These are phyloP conservation scores for Globisporangium splendens DNA, from an alignment of 352 stramenopile species.

Conservation along the genomic window DNA sequence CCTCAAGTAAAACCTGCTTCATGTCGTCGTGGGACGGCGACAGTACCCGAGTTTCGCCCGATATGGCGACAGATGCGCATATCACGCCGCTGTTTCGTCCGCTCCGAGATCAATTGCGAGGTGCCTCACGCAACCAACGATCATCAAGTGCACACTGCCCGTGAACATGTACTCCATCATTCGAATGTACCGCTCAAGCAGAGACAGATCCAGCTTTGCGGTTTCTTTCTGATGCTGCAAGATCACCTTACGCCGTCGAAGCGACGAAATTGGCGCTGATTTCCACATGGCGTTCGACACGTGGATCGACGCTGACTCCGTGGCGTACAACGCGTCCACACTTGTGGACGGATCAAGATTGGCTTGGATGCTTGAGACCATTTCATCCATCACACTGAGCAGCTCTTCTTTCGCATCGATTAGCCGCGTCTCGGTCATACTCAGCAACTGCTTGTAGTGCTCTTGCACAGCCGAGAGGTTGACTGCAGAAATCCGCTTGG, in stretches of 20 bases:
- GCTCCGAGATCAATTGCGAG: slow-evolving; percentile 28
- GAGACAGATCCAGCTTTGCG: slow-evolving; percentile 36
- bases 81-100: slow-evolving; percentile 41
- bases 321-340: slow-evolving; percentile 47
- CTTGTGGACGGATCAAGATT: slow-evolving; percentile 36
- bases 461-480: slow-evolving; percentile 37
- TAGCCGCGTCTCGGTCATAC: slow-evolving; percentile 44
- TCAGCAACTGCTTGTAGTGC: slow-evolving; percentile 37
- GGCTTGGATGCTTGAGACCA: slow-evolving; percentile 45
- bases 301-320: slow-evolving; percentile 40
- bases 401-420: slow-evolving; percentile 67
- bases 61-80: slow-evolving; percentile 47
- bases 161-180: slow-evolving; percentile 73
- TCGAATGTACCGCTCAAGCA: slow-evolving; percentile 49
- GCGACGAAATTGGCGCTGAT: slow-evolving; percentile 46
- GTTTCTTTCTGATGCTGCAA: slow-evolving; percentile 38
- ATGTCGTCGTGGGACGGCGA: slow-evolving; percentile 44
- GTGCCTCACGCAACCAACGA: slow-evolving; percentile 36
- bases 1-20: slow-evolving; percentile 49
- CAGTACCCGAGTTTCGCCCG: slow-evolving; percentile 32
- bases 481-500: slow-evolving; percentile 23
- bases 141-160: slow-evolving; percentile 65
- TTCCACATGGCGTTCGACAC: slow-evolving; percentile 56
- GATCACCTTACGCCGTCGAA: slow-evolving; percentile 29
- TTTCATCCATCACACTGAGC: slow-evolving; percentile 38